A percentile compares a stretch with the other conserved stretches of the same genome.
Evolutionary conservation across 2,329 filamentous ascomycete species (phyloP).

Genomic region (Seiridium cupressi): DNA sequence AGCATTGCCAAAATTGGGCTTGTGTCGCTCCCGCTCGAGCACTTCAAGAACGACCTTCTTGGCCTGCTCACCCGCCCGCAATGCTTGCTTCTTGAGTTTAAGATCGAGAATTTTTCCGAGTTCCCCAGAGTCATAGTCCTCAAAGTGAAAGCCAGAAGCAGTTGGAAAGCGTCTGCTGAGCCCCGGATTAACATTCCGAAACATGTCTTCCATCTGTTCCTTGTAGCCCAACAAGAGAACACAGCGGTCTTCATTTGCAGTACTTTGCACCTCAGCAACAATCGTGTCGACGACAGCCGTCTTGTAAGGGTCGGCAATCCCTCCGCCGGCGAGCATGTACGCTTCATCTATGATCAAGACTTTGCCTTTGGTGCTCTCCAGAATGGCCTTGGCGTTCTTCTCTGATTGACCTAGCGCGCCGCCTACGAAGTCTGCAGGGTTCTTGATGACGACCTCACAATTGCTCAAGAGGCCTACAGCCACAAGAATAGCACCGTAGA

Average conservation of each 20-base stretch:
- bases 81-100: slow-evolving; percentile 59
- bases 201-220: slow-evolving; percentile 69
- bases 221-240: slow-evolving; percentile 71
- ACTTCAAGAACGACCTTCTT: slow-evolving; percentile 56
- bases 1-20: slow-evolving; percentile 69
- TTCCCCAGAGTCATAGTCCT: slow-evolving; percentile 63
- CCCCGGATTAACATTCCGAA: slow-evolving; percentile 72
- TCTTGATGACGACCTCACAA: slow-evolving; percentile 61
- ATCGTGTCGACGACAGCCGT: slow-evolving; percentile 70
- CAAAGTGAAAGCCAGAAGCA: slow-evolving; percentile 62
- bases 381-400: slow-evolving; percentile 68
- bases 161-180: slow-evolving; percentile 65
- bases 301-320: slow-evolving; percentile 46
- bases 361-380: slow-evolving; percentile 66
- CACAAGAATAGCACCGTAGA: slow-evolving; percentile 25
- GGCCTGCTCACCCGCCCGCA: slow-evolving; percentile 49
- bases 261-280: slow-evolving; percentile 70
- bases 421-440: slow-evolving; percentile 72
- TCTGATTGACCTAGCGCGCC: slow-evolving; percentile 64
- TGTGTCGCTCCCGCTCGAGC: slow-evolving; percentile 59
- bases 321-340: slow-evolving; percentile 58
- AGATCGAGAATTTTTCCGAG: slow-evolving; percentile 58
- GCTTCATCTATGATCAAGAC: slow-evolving; percentile 81
- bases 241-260: slow-evolving; percentile 69
- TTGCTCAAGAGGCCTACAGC: slow-evolving; percentile 35